phyloP scores from a whole-genome alignment of 2,329 filamentous ascomycete species.

The Podosphaera fusca region DNA sequence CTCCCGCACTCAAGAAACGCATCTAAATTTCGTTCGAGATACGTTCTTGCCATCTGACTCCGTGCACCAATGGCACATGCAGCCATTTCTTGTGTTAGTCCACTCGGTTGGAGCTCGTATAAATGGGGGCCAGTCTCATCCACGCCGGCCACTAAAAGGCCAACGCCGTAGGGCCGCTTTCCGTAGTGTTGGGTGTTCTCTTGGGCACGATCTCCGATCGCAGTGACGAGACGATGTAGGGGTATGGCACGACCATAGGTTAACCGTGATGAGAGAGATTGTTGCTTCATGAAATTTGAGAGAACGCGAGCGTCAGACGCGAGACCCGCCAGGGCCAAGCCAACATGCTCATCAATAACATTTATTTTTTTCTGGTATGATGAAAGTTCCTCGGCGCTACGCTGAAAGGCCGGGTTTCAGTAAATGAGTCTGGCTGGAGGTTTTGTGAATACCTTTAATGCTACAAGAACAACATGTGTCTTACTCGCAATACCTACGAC shows the following conservation, averaged over 20 bases:
- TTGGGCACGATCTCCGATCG: conserved; percentile 92
- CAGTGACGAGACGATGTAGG: conserved; percentile 65
- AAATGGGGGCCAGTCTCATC: conserved; percentile 87
- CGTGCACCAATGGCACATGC: conserved; percentile 90
- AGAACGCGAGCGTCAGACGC: conserved; percentile 95
- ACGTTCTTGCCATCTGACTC: conserved; percentile 93
- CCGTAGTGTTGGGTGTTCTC: conserved; percentile 96
- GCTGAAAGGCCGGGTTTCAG: conserved; percentile 25
- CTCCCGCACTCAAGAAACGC: conserved; percentile 51
- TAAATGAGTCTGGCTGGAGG: not conserved
- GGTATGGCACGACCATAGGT: conserved; percentile 90
- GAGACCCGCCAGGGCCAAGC: conserved; percentile 85
- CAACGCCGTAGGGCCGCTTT: conserved; percentile 87
- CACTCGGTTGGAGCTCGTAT: conserved; percentile 93
- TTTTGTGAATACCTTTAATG: conserved; percentile 56
- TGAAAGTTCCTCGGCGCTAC: conserved; percentile 96
- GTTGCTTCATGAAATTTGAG: conserved; percentile 99
- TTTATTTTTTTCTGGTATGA: conserved; percentile 99
- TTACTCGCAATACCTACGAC: conserved; percentile 95
- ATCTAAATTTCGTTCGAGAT: conserved; percentile 80
- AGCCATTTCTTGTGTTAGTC: conserved; percentile 91
- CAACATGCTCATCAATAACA: conserved; percentile 82
- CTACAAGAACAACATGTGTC: conserved; percentile 87
- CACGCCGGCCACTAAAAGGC: conserved; percentile 75
- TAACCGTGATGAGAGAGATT: conserved; percentile 84